Evolutionary conservation across 2,329 filamentous ascomycete genomes (phyloP).

Genomic region (Aureobasidium musti): DNA sequence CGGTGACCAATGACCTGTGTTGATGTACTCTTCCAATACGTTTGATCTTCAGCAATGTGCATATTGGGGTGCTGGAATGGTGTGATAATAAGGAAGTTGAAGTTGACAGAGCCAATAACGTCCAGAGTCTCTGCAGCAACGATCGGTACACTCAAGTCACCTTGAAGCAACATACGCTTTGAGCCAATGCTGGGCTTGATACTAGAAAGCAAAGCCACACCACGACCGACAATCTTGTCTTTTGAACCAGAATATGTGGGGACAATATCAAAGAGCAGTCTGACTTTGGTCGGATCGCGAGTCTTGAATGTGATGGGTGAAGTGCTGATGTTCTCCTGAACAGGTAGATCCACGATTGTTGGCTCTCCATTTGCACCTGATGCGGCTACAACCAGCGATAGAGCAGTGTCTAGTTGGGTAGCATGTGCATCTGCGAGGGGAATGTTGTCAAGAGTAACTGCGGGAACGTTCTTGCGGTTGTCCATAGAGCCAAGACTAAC

Average conservation of each 20-base stretch:
- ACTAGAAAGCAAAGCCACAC: slow-evolving; percentile 81
- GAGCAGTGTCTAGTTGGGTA: slow-evolving; percentile 89
- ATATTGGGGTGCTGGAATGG: slow-evolving; percentile 94
- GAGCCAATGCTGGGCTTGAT: slow-evolving; percentile 80
- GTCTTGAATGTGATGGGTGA: slow-evolving; percentile 91
- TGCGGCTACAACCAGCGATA: slow-evolving; percentile 88
- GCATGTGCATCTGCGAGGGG: slow-evolving; percentile 84
- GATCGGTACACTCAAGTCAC: slow-evolving; percentile 89
- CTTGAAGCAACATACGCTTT: slow-evolving; percentile 87
- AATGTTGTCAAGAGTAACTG: slow-evolving; percentile 85
- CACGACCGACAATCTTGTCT: slow-evolving; percentile 83
- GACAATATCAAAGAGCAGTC: slow-evolving; percentile 89
- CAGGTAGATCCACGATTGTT: slow-evolving; percentile 85
- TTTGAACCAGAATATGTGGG: slow-evolving; percentile 85
- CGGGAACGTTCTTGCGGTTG: slow-evolving; percentile 74
- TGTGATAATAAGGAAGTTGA: slow-evolving; percentile 94
- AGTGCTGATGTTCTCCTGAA: slow-evolving; percentile 90
- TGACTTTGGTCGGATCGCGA: slow-evolving; percentile 74
- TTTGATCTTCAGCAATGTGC: slow-evolving; percentile 85
- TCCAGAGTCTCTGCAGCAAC: slow-evolving; percentile 79
- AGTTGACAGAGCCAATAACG: slow-evolving; percentile 91
- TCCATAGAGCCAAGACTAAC: slow-evolving; percentile 96
- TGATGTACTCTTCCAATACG: slow-evolving; percentile 92
- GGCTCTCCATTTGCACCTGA: slow-evolving; percentile 82
- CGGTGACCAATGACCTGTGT: slow-evolving; percentile 79